phyloP scores from a whole-genome alignment of 768 basidiomycete genomes.

The Dioszegia crocea region DNA sequence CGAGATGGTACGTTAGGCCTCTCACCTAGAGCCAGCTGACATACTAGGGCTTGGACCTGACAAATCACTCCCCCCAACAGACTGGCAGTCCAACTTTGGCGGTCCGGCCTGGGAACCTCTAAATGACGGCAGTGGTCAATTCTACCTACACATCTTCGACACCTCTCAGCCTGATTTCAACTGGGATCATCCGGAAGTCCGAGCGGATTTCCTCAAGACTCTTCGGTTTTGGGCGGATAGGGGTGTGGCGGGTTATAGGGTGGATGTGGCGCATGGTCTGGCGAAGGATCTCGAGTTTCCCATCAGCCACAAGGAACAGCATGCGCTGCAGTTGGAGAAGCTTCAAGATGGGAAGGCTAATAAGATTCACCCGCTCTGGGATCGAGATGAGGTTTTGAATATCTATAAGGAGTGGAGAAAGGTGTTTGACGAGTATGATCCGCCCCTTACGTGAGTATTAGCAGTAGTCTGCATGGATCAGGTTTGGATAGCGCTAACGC shows the following conservation, averaged over 20 bases:
- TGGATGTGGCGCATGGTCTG: conserved; percentile 40
- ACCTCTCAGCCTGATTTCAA: conserved; percentile 41
- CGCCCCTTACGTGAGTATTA: conserved; percentile 35
- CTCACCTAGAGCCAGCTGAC: not conserved
- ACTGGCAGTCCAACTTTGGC: conserved; percentile 36
- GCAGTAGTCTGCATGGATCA: not conserved
- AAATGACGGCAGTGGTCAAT: conserved; percentile 33
- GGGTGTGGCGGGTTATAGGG: conserved; percentile 38
- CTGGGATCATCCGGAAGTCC: conserved; percentile 36
- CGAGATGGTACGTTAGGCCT: conserved; percentile 28
- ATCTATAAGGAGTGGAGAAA: conserved; percentile 39
- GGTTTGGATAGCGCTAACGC: not conserved
- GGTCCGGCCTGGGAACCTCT: conserved; percentile 35
- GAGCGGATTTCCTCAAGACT: conserved; percentile 38
- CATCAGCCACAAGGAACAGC: conserved; percentile 17
- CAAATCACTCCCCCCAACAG: conserved; percentile 29
- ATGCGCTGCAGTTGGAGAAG: conserved; percentile 14
- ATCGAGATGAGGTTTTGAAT: conserved; percentile 34
- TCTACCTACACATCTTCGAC: conserved; percentile 39
- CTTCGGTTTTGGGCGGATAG: conserved; percentile 38
- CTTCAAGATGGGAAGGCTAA: conserved; percentile 19
- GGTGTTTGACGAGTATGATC: conserved; percentile 40
- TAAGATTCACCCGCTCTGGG: conserved; percentile 25
- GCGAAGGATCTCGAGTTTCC: conserved; percentile 29
- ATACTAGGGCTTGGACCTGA: conserved; percentile 25